Evolutionary conservation across 805 yeast genomes (phyloP).

Genomic region (Alloascoidea africana): DNA sequence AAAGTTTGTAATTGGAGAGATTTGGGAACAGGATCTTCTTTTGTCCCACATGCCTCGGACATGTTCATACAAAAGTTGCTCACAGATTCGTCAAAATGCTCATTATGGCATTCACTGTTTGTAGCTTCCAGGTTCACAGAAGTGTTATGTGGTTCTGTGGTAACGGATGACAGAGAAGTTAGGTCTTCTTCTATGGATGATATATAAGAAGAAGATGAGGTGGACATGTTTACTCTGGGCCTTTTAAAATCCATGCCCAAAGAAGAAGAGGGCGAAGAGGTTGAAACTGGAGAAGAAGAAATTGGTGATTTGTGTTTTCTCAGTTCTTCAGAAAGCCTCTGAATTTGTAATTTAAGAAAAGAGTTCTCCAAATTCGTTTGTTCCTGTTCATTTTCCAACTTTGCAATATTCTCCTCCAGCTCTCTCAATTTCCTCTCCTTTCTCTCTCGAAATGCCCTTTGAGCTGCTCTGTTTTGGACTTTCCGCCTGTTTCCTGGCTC

Average conservation of each 20-base stretch:
- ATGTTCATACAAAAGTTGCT: conserved; percentile 64
- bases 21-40: conserved; percentile 49
- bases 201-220: too few species aligned
- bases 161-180: too few species aligned
- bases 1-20: conserved; percentile 9
- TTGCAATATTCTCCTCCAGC: conserved; percentile 61
- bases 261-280: background rate
- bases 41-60: conserved; percentile 73
- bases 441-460: conserved; percentile 89
- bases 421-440: conserved; percentile 81
- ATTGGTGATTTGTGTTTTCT: conserved; percentile 29
- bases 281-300: background rate
- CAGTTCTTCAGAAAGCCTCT: conserved; percentile 57
- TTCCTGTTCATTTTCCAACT: conserved; percentile 56
- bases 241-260: too few species aligned
- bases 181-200: too few species aligned
- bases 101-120: conserved; percentile 9
- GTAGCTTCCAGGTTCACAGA: too few species aligned
- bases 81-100: conserved; percentile 52
- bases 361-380: conserved; percentile 60
- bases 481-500: conserved; percentile 84
- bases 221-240: too few species aligned
- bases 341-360: conserved; percentile 62
- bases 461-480: conserved; percentile 98
- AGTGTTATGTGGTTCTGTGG: too few species aligned